Evolutionary conservation across 768 basidiomycete species (phyloP).

Genomic region (Piloderma croceum): DNA sequence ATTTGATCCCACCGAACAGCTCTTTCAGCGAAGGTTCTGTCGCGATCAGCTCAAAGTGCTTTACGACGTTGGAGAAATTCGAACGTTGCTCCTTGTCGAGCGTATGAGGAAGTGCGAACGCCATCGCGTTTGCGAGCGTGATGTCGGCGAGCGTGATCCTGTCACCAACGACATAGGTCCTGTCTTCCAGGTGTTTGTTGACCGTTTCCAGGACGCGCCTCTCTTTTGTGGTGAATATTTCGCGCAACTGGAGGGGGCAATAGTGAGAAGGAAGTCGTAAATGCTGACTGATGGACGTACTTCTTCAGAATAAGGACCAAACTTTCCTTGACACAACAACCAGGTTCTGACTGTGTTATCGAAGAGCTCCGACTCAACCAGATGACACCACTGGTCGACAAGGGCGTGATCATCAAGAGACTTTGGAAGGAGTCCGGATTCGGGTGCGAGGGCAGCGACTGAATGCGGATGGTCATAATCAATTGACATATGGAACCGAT

Average conservation of each 20-base stretch:
- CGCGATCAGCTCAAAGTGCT: constrained; percentile 80
- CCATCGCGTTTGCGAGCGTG: constrained; percentile 54
- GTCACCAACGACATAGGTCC: constrained; percentile 90
- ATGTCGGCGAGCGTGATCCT: constrained; percentile 94
- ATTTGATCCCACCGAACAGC: constrained; percentile 55
- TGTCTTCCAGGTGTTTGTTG: constrained; percentile 64
- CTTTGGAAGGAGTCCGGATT: constrained; percentile 70
- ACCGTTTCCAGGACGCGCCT: constrained; percentile 57
- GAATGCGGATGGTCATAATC: no score
- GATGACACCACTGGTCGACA: constrained; percentile 82
- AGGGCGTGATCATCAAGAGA: constrained; percentile 60
- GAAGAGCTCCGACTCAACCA: constrained; percentile 63
- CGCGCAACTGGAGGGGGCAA: constrained; percentile 52
- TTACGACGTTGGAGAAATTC: constrained; percentile 70
- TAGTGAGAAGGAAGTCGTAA: neutral
- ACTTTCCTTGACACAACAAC: constrained; percentile 41
- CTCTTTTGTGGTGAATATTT: constrained; percentile 45
- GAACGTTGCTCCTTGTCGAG: constrained; percentile 64
- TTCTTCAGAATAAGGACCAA: constrained; percentile 84
- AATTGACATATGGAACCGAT: no score
- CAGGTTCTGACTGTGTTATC: constrained; percentile 28
- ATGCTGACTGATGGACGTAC: constrained; percentile 33
- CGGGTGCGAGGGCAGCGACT: constrained; percentile 78
- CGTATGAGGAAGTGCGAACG: constrained; percentile 44
- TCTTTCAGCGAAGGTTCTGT: constrained; percentile 76